A percentile compares a stretch with the other conserved stretches of the same genome.
phyloP scores from a whole-genome alignment of 2,329 filamentous ascomycete genomes.

The Alternaria dauci region DNA sequence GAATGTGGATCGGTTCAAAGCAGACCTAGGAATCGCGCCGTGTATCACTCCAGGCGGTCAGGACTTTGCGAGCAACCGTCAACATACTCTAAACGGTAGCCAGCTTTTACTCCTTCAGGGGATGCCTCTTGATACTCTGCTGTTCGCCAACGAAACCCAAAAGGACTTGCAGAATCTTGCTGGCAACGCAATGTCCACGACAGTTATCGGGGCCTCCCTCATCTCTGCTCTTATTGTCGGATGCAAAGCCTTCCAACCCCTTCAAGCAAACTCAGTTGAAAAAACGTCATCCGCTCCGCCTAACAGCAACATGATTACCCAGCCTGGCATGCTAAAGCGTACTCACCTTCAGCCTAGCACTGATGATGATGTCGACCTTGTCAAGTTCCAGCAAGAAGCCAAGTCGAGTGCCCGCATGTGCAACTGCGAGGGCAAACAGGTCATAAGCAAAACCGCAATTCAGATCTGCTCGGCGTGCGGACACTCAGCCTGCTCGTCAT shows the following conservation, averaged over 20 bases:
- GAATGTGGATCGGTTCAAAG: conserved; percentile 70
- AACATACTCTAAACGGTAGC: conserved; percentile 67
- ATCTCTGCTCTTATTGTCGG: conserved; percentile 64
- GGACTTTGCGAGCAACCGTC: conserved; percentile 67
- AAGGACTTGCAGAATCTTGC: conserved; percentile 72
- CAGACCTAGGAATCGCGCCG: conserved; percentile 65
- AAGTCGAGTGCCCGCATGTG: conserved; percentile 59
- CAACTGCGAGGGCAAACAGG: conserved; percentile 62
- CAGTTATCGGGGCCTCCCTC: conserved; percentile 72
- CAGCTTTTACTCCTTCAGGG: conserved; percentile 74
- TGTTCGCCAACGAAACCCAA: conserved; percentile 68
- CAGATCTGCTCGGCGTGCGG: conserved; percentile 61
- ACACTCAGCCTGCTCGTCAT: conserved; percentile 64
- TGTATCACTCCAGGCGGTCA: conserved; percentile 74
- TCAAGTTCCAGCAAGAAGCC: conserved; percentile 33
- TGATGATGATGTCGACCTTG: conserved; percentile 18
- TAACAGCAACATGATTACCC: background rate
- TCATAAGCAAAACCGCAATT: conserved; percentile 52
- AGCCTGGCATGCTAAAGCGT: background rate
- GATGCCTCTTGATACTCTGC: conserved; percentile 68
- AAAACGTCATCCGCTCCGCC: background rate
- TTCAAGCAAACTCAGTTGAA: background rate
- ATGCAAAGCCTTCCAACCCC: conserved; percentile 17
- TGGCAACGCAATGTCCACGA: conserved; percentile 81
- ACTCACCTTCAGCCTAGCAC: background rate